These are phyloP conservation scores for Dryadomyces sulphureus DNA, from an alignment of 2,329 filamentous ascomycete species.

Conservation along the genomic window DNA sequence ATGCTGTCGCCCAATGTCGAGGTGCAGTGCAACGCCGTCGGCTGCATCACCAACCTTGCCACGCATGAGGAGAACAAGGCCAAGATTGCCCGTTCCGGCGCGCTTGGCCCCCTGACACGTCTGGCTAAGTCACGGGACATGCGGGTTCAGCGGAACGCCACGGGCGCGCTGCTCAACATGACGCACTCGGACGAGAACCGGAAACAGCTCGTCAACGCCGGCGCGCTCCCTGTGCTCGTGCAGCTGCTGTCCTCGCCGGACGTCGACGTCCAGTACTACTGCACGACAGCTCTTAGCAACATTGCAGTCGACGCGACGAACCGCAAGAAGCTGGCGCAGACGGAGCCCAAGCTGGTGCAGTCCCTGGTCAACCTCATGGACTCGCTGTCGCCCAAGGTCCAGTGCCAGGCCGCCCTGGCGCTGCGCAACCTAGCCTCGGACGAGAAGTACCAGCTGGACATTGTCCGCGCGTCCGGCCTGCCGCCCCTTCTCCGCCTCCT, in stretches of 20 bases:
- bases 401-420: slow-evolving; percentile 90
- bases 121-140: slow-evolving; percentile 96
- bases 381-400: slow-evolving; percentile 90
- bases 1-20: slow-evolving; percentile 98
- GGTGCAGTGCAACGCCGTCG: slow-evolving; percentile 97
- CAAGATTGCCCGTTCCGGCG: slow-evolving; percentile 91
- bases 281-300: slow-evolving; percentile 94
- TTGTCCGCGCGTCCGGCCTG: slow-evolving; percentile 78
- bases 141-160: slow-evolving; percentile 95
- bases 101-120: slow-evolving; percentile 76
- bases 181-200: slow-evolving; percentile 98
- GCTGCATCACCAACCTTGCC: slow-evolving; percentile 94
- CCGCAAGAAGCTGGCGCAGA: slow-evolving; percentile 77
- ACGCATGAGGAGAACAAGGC: slow-evolving; percentile 99
- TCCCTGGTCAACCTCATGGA: slow-evolving; percentile 95
- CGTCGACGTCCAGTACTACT: slow-evolving; percentile 98
- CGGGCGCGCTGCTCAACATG: slow-evolving; percentile 94
- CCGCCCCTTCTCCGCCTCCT: slow-evolving; percentile 75
- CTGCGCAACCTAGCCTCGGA: slow-evolving; percentile 92
- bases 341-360: slow-evolving; percentile 81
- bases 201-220: slow-evolving; percentile 91
- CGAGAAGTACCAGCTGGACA: slow-evolving; percentile 97
- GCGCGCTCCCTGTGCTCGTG: slow-evolving; percentile 93
- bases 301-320: slow-evolving; percentile 92
- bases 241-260: slow-evolving; percentile 85